Conservation (phyloP, 805 yeast species). For the Pichia ethanolica region DNA sequence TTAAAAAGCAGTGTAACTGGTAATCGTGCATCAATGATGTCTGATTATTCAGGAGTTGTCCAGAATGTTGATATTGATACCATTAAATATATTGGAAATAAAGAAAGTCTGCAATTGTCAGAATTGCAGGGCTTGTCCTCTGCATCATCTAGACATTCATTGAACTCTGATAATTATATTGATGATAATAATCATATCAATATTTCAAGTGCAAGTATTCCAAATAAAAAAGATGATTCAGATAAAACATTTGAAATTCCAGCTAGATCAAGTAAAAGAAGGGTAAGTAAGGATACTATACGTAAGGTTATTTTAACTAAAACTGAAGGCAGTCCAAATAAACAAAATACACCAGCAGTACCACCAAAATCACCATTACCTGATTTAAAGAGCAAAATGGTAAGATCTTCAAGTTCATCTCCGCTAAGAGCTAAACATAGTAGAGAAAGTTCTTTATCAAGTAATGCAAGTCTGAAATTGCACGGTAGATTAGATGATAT, state of each 20-base stretch:
- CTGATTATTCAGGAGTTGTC: conserved; percentile 32
- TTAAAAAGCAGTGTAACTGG: conserved; percentile 5
- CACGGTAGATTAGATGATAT: conserved; percentile 25
- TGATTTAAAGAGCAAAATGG: background rate
- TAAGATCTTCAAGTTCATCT: background rate
- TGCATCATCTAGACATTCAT: background rate
- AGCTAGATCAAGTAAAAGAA: background rate
- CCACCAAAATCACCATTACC: conserved; percentile 15
- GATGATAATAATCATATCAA: background rate
- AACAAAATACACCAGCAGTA: background rate
- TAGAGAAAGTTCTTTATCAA: background rate
- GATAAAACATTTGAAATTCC: background rate
- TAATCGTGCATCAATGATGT: conserved; percentile 26
- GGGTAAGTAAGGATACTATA: conserved; percentile 1
- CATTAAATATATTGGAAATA: conserved; percentile 25
- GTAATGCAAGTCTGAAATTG: conserved; percentile 12
- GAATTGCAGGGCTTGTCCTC: conserved; percentile 1
- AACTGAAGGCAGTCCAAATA: conserved; percentile 3
- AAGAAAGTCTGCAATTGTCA: conserved; percentile 5
- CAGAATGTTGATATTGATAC: conserved; percentile 31
- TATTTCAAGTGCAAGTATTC: background rate
- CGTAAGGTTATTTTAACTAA: conserved; percentile 3
- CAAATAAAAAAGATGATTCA: background rate
- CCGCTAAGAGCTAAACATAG: background rate
- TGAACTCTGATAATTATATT: background rate